These are phyloP conservation scores for Mortierella alpina DNA, from an alignment of 192 early-diverging fungal species.

Conservation along the genomic window DNA sequence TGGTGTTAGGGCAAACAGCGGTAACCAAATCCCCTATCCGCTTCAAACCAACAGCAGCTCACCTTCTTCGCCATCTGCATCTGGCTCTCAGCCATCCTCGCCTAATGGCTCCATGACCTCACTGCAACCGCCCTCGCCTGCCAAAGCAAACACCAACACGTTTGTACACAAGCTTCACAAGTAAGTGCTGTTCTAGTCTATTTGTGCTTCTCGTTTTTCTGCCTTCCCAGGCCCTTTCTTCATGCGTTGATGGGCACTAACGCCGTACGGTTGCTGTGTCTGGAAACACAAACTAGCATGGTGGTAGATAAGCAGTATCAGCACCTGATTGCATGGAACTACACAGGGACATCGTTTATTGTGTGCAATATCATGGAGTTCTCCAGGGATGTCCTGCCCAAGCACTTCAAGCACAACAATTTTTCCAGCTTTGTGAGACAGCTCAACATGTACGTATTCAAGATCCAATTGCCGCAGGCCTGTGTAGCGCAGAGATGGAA, in stretches of 20 bases:
- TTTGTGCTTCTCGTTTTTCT: conserved; percentile 3
- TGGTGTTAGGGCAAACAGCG: conserved; percentile 38
- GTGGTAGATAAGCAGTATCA: conserved; percentile 88
- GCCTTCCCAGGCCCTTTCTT: background rate
- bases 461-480: background rate
- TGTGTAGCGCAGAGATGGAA: background rate
- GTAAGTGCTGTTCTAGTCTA: conserved; percentile 37
- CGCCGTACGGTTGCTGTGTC: background rate
- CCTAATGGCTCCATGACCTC: conserved; percentile 51
- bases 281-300: conserved; percentile 63
- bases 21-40: conserved; percentile 44
- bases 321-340: conserved; percentile 91
- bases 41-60: conserved; percentile 36
- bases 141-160: conserved; percentile 63
- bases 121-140: conserved; percentile 58
- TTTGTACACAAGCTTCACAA: conserved; percentile 71
- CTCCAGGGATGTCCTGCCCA: conserved; percentile 88
- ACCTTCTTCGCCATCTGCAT: conserved; percentile 50
- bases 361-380: conserved; percentile 94
- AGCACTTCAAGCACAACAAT: conserved; percentile 95
- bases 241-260: no score
- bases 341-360: conserved; percentile 87
- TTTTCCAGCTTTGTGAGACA: conserved; percentile 91
- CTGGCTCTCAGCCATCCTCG: conserved; percentile 51
- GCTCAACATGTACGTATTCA: conserved; percentile 77